Conservation (phyloP, 2,329 filamentous ascomycete genomes). For the Epichloe gansuensis region DNA sequence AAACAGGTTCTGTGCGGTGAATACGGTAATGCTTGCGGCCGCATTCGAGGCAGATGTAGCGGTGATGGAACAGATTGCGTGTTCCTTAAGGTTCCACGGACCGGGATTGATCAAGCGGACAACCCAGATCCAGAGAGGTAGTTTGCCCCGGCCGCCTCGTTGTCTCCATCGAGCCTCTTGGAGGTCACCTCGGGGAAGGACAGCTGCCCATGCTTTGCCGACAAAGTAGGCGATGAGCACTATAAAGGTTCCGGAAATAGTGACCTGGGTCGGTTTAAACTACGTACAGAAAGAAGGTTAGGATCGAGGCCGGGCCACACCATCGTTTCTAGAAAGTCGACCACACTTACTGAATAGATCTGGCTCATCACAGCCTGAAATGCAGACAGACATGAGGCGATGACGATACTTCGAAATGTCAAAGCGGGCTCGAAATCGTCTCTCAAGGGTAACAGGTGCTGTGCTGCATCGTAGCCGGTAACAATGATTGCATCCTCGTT, state of each 20-base stretch:
- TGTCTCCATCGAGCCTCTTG: slow-evolving; percentile 34
- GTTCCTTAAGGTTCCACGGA: slow-evolving; percentile 43
- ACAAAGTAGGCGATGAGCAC: slow-evolving; percentile 45
- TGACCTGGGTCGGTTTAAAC: slow-evolving; percentile 40
- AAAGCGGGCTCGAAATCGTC: slow-evolving; percentile 40
- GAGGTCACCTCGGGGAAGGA: slow-evolving; percentile 34
- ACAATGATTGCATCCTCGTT: slow-evolving; percentile 34
- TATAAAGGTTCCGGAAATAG: slow-evolving; percentile 41
- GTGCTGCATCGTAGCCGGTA: slow-evolving; percentile 38
- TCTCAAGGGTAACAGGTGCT: slow-evolving; percentile 35
- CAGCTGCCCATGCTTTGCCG: slow-evolving; percentile 26
- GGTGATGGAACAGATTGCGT: slow-evolving; percentile 40
- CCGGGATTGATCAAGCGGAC: slow-evolving; percentile 37
- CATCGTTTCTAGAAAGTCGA: too few species aligned
- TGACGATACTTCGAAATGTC: slow-evolving; percentile 39
- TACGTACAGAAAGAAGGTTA: slow-evolving; percentile 10
- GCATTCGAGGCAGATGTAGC: slow-evolving; percentile 42
- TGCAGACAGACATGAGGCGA: slow-evolving; percentile 35
- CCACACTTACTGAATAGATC: slow-evolving; percentile 34
- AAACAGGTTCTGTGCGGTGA: slow-evolving; percentile 38
- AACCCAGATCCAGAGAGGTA: slow-evolving; percentile 28
- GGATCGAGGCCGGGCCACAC: background rate
- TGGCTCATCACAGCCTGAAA: slow-evolving; percentile 45
- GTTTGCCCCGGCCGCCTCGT: slow-evolving; percentile 25
- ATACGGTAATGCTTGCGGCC: slow-evolving; percentile 19